These are phyloP conservation scores for Theobroma grandiflorum DNA, from an alignment of 441 rosid species.

Conservation along the genomic window DNA sequence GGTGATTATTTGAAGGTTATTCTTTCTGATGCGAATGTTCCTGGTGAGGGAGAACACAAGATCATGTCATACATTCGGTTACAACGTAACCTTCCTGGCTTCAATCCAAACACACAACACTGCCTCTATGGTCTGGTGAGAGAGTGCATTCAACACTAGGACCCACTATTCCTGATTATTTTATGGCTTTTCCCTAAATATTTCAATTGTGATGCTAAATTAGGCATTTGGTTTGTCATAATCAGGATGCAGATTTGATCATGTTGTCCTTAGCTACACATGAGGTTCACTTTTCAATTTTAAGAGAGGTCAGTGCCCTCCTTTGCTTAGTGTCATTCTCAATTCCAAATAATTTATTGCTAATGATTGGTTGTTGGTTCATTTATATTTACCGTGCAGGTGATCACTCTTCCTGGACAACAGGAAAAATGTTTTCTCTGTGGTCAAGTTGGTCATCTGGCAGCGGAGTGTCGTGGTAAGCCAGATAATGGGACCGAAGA, in stretches of 20 bases:
- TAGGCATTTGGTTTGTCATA: conserved; percentile 8
- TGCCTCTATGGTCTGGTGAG: conserved; percentile 95
- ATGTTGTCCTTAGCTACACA: conserved; percentile 97
- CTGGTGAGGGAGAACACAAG: conserved; percentile 99
- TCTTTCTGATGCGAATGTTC: conserved; percentile 96
- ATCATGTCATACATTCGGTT: conserved; percentile 91
- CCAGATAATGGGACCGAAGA: conserved; percentile 48
- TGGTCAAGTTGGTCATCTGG: conserved; percentile 95
- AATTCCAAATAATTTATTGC: conserved; percentile 26
- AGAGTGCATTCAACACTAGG: conserved; percentile 30
- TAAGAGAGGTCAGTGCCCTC: conserved; percentile 78
- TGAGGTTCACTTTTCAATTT: conserved; percentile 95
- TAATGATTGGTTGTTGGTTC: conserved; percentile 14
- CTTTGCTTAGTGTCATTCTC: conserved; percentile 15
- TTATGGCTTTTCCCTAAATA: background rate
- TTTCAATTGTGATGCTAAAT: conserved; percentile 17
- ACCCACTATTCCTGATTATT: background rate
- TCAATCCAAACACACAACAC: conserved; percentile 88
- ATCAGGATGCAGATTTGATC: conserved; percentile 97
- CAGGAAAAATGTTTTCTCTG: conserved; percentile 93
- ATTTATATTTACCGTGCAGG: conserved; percentile 47
- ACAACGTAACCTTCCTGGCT: conserved; percentile 87
- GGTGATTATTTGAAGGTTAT: conserved; percentile 88
- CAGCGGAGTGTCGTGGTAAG: conserved; percentile 90
- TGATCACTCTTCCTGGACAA: conserved; percentile 88